phyloP scores from a whole-genome alignment of 2,329 filamentous ascomycete species.

The Cordyceps cicadae region DNA sequence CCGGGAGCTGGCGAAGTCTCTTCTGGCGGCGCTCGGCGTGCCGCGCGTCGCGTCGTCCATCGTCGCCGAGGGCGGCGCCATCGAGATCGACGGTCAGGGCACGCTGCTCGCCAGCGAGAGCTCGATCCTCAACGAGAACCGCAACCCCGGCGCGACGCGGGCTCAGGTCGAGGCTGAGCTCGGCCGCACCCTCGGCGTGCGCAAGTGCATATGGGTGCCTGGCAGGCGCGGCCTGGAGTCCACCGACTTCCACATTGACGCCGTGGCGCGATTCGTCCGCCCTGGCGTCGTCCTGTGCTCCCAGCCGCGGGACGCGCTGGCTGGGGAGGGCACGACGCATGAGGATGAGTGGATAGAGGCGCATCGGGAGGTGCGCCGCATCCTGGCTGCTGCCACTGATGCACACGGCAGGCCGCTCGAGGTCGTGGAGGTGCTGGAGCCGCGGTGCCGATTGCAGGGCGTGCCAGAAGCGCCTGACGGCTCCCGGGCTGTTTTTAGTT shows the following conservation, averaged over 20 bases:
- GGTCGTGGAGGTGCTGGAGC: constrained; percentile 1
- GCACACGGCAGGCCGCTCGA: not conserved
- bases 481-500: not conserved
- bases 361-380: not conserved
- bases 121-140: constrained; percentile 12
- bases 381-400: not conserved
- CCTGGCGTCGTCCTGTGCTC: constrained; percentile 5
- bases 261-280: constrained; percentile 7
- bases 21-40: not conserved
- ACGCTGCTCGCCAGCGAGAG: constrained; percentile 12
- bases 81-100: constrained; percentile 12
- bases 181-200: constrained; percentile 3
- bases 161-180: constrained; percentile 9
- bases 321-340: not conserved
- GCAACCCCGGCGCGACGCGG: constrained; percentile 7
- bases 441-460: not conserved
- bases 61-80: constrained; percentile 10
- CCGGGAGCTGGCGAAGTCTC: not conserved
- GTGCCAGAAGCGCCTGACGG: not conserved
- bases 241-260: constrained; percentile 12
- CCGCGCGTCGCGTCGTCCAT: not conserved
- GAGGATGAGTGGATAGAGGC: not conserved
- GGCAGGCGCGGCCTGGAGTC: constrained; percentile 2
- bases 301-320: not conserved
- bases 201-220: constrained; percentile 12